phyloP scores from a whole-genome alignment of 495 filamentous ascomycete genomes.

The Daldinia bambusicola region DNA sequence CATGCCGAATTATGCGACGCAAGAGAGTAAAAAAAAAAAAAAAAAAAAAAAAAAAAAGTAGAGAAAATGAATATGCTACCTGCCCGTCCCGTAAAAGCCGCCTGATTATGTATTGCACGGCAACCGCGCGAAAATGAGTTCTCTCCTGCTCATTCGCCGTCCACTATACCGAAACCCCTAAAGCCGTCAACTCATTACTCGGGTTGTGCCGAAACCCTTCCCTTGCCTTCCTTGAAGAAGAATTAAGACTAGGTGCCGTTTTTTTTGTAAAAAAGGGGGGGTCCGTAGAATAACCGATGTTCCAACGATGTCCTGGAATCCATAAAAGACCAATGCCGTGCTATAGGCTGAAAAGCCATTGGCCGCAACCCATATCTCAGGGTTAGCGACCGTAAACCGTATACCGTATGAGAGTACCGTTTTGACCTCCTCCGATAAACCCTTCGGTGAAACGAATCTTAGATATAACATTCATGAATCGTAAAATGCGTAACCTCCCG shows the following conservation, averaged over 20 bases:
- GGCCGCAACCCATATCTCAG: conserved; percentile 40
- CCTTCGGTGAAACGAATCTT: conserved; percentile 32
- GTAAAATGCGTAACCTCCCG: conserved; percentile 41
- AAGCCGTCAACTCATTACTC: conserved; percentile 30
- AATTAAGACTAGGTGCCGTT: conserved; percentile 30
- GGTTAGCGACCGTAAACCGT: conserved; percentile 28
- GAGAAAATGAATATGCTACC: conserved; percentile 39
- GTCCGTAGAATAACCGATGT: conserved; percentile 35
- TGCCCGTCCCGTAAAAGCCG: conserved; percentile 36
- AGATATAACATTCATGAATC: conserved; percentile 42
- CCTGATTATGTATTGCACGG: conserved; percentile 30
- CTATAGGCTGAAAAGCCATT: conserved; percentile 44
- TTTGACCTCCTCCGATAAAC: conserved; percentile 46
- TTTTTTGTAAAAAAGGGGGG: conserved; percentile 5
- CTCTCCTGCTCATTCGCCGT: conserved; percentile 23
- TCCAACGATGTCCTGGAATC: conserved; percentile 12
- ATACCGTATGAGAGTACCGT: conserved; percentile 45
- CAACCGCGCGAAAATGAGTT: conserved; percentile 33
- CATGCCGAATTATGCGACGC: conserved; percentile 45
- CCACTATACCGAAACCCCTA: conserved; percentile 21
- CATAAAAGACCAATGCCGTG: conserved; percentile 32
- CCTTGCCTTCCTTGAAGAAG: conserved; percentile 7
- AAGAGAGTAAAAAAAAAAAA: no score
- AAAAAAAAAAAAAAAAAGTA: conserved; percentile 30
- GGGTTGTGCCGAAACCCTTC: conserved; percentile 22